phyloP scores from a whole-genome alignment of 257 asterid genomes.

The Verbascum thapsus region DNA sequence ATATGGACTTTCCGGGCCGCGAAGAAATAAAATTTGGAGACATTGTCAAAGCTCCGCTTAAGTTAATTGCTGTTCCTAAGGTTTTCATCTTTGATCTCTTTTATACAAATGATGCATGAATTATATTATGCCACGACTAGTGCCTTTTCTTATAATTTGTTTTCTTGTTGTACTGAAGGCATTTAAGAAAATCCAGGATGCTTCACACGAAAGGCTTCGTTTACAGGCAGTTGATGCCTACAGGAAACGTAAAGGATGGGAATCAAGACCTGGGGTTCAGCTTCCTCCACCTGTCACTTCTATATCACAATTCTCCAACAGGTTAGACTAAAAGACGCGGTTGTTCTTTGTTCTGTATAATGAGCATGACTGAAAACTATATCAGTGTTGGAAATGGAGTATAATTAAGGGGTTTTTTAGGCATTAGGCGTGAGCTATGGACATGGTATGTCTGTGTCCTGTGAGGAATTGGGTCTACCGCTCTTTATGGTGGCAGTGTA shows the following conservation, averaged over 20 bases:
- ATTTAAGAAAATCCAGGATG: slow-evolving; percentile 54
- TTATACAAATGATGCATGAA: neutral
- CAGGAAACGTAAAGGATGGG: slow-evolving; percentile 86
- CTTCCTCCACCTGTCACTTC: slow-evolving; percentile 52
- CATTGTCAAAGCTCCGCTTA: slow-evolving; percentile 86
- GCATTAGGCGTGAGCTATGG: neutral
- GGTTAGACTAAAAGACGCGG: neutral
- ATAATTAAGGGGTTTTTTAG: neutral
- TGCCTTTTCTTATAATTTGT: neutral
- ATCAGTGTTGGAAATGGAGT: neutral
- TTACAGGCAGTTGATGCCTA: slow-evolving; percentile 83
- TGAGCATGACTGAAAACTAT: neutral
- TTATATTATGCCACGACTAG: neutral
- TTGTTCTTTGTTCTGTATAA: neutral
- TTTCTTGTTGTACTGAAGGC: slow-evolving; percentile 40
- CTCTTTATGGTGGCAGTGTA: neutral
- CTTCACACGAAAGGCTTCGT: slow-evolving; percentile 88
- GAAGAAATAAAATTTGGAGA: slow-evolving; percentile 86
- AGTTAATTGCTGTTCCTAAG: slow-evolving; percentile 78
- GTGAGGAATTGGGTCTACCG: neutral
- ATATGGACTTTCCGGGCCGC: slow-evolving; percentile 51
- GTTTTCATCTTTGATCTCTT: slow-evolving; percentile 34
- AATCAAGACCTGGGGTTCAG: slow-evolving; percentile 78
- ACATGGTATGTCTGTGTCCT: slow-evolving; percentile 1
- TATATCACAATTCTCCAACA: slow-evolving; percentile 33